Evolutionary conservation across 345 rosid species (phyloP).

Genomic region (Euclidium syriacum): DNA sequence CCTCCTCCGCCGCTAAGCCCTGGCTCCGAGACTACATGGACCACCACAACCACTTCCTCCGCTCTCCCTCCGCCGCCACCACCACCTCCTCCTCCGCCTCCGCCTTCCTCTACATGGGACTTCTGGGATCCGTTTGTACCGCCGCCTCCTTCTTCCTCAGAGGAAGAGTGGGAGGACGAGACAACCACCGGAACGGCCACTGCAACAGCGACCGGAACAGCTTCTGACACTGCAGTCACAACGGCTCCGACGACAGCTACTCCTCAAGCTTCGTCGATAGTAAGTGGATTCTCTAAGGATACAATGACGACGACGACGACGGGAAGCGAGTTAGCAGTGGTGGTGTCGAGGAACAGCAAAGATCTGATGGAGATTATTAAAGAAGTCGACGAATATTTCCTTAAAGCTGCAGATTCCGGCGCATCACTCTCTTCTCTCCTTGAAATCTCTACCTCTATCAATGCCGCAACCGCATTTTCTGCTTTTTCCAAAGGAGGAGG

Average conservation of each 20-base stretch:
- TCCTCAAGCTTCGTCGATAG: constrained; percentile 47
- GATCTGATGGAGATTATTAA: constrained; percentile 82
- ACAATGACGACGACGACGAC: constrained; percentile 31
- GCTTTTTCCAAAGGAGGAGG: constrained; percentile 58
- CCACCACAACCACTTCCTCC: constrained; percentile 49
- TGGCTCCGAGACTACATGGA: constrained; percentile 79
- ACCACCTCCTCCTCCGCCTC: constrained; percentile 63
- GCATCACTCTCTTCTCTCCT: constrained; percentile 54
- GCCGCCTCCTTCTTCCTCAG: constrained; percentile 45
- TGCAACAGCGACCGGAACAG: constrained; percentile 23
- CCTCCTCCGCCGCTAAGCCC: constrained; percentile 72
- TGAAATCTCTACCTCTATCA: constrained; percentile 52
- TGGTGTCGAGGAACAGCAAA: constrained; percentile 72
- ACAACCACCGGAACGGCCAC: constrained; percentile 29
- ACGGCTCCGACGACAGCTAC: constrained; percentile 39
- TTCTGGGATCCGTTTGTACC: constrained; percentile 89
- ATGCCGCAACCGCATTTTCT: constrained; percentile 24
- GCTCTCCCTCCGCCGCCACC: constrained; percentile 41
- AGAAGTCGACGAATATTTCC: constrained; percentile 89
- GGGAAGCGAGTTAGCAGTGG: constrained; percentile 73
- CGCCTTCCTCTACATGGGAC: constrained; percentile 72
- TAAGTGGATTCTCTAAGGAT: constrained; percentile 69
- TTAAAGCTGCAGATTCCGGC: constrained; percentile 78
- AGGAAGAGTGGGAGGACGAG: constrained; percentile 77
- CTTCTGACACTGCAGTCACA: constrained; percentile 38